These are phyloP conservation scores for Geum urbanum DNA, from an alignment of 306 rosid genomes.

Conservation along the genomic window DNA sequence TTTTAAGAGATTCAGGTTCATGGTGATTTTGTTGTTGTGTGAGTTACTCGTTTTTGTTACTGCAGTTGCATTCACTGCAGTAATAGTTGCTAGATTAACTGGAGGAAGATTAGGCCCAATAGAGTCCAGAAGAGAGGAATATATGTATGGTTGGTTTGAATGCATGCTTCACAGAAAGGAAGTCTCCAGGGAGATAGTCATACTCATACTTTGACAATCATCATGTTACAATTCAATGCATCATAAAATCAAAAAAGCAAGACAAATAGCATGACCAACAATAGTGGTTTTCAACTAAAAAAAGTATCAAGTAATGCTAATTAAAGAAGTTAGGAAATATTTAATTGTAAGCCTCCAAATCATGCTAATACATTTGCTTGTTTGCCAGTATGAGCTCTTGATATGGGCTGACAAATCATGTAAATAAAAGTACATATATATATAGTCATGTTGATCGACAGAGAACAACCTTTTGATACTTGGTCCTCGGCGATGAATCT, in stretches of 20 bases:
- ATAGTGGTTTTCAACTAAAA: constrained; percentile 27
- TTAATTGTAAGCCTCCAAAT: constrained; percentile 16
- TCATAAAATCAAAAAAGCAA: constrained; percentile 23
- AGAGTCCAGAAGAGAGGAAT: too few relatives aligned
- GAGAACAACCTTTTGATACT: constrained; percentile 36
- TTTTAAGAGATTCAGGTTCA: too few relatives aligned
- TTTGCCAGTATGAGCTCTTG: constrained; percentile 27
- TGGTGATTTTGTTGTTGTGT: too few relatives aligned
- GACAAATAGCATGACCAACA: constrained; percentile 20
- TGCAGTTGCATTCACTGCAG: too few relatives aligned
- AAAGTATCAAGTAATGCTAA: neutral
- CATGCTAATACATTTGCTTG: constrained; percentile 30
- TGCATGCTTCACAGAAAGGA: constrained; percentile 30
- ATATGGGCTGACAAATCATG: constrained; percentile 35
- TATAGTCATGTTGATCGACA: constrained; percentile 6
- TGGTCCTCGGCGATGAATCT: constrained; percentile 30
- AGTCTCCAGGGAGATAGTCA: constrained; percentile 28
- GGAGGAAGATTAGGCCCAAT: too few relatives aligned
- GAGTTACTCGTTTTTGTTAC: too few relatives aligned
- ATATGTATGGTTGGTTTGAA: constrained; percentile 28
- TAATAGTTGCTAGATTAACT: too few relatives aligned
- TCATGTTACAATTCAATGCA: constrained; percentile 26
- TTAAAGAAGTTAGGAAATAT: too few relatives aligned
- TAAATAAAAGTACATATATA: constrained; percentile 20
- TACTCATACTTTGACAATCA: constrained; percentile 24